A percentile compares a stretch with the other conserved stretches of the same genome.
Conservation (phyloP, 331 rosid species). For the Saraca asoca region DNA sequence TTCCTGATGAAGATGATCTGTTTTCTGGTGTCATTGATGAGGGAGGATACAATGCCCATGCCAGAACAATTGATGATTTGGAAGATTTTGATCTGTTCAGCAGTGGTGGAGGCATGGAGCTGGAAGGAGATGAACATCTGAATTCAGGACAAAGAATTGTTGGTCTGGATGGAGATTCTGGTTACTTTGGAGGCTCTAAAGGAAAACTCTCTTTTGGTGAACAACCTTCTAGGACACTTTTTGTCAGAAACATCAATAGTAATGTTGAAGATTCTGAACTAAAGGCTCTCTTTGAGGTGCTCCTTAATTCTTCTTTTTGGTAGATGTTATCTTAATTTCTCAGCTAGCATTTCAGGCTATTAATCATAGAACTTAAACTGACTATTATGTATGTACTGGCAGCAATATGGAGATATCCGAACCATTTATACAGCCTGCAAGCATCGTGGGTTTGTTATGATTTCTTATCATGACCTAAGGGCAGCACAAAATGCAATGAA, state of each 20-base stretch:
- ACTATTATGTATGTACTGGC: slow-evolving; percentile 43
- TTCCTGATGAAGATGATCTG: slow-evolving; percentile 84
- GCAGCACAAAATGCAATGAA: slow-evolving; percentile 76
- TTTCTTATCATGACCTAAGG: slow-evolving; percentile 74
- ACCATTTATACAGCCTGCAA: slow-evolving; percentile 74
- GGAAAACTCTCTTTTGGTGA: slow-evolving; percentile 58
- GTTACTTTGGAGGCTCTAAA: slow-evolving; percentile 49
- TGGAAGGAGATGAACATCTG: slow-evolving; percentile 66
- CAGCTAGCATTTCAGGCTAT: slow-evolving; percentile 31
- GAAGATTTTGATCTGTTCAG: slow-evolving; percentile 87
- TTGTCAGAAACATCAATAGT: slow-evolving; percentile 79
- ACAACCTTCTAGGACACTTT: slow-evolving; percentile 81
- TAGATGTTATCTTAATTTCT: slow-evolving; percentile 33
- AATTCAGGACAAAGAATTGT: slow-evolving; percentile 40
- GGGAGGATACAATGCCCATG: slow-evolving; percentile 44
- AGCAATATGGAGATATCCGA: slow-evolving; percentile 76
- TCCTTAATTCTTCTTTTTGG: slow-evolving; percentile 32
- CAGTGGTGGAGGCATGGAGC: slow-evolving; percentile 81
- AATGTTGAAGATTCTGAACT: slow-evolving; percentile 71
- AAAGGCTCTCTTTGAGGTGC: slow-evolving; percentile 82
- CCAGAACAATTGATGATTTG: slow-evolving; percentile 52
- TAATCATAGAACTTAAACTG: slow-evolving; percentile 33
- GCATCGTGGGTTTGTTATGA: slow-evolving; percentile 84
- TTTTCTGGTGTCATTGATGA: slow-evolving; percentile 74
- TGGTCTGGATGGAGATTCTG: slow-evolving; percentile 47